phyloP scores from a whole-genome alignment of 805 yeast species.

The Pachysolen tannophilus region DNA sequence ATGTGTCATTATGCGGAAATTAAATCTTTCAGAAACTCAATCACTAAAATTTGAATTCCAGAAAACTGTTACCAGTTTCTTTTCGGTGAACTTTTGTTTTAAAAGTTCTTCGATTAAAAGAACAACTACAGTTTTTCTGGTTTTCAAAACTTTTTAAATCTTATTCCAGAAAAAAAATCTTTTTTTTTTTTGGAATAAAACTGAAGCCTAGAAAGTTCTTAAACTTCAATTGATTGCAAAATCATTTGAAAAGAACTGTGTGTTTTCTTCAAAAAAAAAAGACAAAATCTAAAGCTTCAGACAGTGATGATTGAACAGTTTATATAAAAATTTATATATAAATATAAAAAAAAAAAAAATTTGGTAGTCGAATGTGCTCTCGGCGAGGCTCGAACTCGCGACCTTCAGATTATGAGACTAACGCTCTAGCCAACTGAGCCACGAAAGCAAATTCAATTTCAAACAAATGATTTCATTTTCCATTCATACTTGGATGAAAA shows the following conservation, averaged over 20 bases:
- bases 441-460: slow-evolving; percentile 9
- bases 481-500: too few relatives aligned
- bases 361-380: too few relatives aligned
- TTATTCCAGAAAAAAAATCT: neutral
- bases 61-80: neutral
- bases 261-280: too few relatives aligned
- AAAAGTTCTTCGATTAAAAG: neutral
- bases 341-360: too few relatives aligned
- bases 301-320: too few relatives aligned
- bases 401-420: slow-evolving; percentile 12
- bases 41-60: neutral
- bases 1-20: slow-evolving; percentile 11
- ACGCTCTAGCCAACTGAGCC: slow-evolving; percentile 11
- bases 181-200: too few relatives aligned
- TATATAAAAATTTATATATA: too few relatives aligned
- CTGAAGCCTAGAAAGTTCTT: too few relatives aligned
- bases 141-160: neutral
- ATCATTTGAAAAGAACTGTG: too few relatives aligned
- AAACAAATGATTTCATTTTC: too few relatives aligned
- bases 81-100: neutral
- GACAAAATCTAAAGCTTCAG: too few relatives aligned
- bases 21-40: neutral
- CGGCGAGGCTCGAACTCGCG: slow-evolving; percentile 12
- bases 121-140: neutral
- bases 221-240: too few relatives aligned